Conservation (phyloP, 1,139 yeast genomes). For the Zygosaccharomyces sapae region DNA sequence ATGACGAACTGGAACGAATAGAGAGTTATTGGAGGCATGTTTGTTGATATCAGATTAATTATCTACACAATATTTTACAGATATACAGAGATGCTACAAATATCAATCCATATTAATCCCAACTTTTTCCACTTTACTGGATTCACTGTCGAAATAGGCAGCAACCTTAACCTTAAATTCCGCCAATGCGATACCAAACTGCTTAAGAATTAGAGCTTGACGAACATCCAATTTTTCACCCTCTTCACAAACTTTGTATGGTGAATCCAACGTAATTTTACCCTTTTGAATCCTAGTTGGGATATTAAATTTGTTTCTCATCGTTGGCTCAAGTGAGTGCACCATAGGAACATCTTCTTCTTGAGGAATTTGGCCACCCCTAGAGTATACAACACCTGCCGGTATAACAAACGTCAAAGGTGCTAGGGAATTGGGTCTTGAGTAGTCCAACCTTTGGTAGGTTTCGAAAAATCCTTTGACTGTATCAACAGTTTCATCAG, state of each 20-base stretch:
- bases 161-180: conserved; percentile 77
- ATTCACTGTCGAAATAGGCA: conserved; percentile 69
- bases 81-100: conserved; percentile 2
- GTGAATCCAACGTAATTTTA: conserved; percentile 70
- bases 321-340: conserved; percentile 88
- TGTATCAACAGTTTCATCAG: conserved; percentile 78
- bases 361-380: conserved; percentile 86
- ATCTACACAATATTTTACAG: conserved; percentile 13
- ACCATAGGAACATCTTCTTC: conserved; percentile 97
- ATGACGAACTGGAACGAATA: conserved; percentile 13
- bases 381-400: conserved; percentile 83
- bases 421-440: conserved; percentile 81
- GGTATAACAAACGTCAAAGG: conserved; percentile 85
- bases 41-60: conserved; percentile 11
- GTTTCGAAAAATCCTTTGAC: conserved; percentile 81
- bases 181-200: conserved; percentile 91
- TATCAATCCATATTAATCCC: conserved; percentile 35
- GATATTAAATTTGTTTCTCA: conserved; percentile 81
- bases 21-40: conserved; percentile 27
- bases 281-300: conserved; percentile 91
- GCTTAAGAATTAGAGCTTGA: conserved; percentile 87
- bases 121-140: conserved; percentile 34
- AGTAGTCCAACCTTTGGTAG: conserved; percentile 74
- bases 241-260: conserved; percentile 72
- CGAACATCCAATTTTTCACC: conserved; percentile 84